Evolutionary conservation across 2,329 filamentous ascomycete species (phyloP).

Genomic region (Nemania serpens): DNA sequence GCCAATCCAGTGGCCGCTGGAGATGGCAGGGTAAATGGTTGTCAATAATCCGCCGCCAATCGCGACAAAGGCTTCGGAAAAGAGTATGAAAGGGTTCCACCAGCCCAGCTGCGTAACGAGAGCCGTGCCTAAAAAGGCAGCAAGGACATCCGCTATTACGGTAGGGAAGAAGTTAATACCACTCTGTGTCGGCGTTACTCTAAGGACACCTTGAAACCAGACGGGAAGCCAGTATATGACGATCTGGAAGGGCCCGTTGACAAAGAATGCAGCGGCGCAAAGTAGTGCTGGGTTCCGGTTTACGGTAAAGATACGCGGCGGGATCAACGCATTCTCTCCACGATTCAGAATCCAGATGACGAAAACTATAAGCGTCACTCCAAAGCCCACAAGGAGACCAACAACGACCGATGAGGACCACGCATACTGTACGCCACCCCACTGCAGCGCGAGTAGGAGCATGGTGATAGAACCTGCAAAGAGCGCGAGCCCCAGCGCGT

Average conservation of each 20-base stretch:
- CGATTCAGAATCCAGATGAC: conserved; percentile 15
- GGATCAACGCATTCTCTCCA: conserved; percentile 23
- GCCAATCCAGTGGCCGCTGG: conserved; percentile 21
- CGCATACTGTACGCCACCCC: conserved; percentile 20
- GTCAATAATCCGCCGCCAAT: conserved; percentile 26
- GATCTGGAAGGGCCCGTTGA: conserved; percentile 28
- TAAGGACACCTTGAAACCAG: conserved; percentile 29
- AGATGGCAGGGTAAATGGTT: conserved; percentile 27
- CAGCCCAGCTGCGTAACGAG: conserved; percentile 21
- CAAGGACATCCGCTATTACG: conserved; percentile 25
- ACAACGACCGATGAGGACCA: conserved; percentile 32
- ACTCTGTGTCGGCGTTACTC: conserved; percentile 7
- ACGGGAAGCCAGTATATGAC: conserved; percentile 32
- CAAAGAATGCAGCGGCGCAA: conserved; percentile 23
- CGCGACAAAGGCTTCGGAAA: conserved; percentile 19
- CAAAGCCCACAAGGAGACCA: conserved; percentile 31
- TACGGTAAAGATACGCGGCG: conserved; percentile 22
- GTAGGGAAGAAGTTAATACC: conserved; percentile 28
- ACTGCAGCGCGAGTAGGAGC: conserved; percentile 28
- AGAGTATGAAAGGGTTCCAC: conserved; percentile 29
- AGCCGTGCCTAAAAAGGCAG: conserved; percentile 23
- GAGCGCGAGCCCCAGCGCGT: neutral
- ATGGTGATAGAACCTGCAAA: conserved; percentile 9
- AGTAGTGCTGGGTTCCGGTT: conserved; percentile 18
- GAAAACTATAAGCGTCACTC: conserved; percentile 16